Evolutionary conservation across 306 rosid species (phyloP), one percentile per base, ranked within the genome.

Genomic region (Dalbergia cultrata): DNA sequence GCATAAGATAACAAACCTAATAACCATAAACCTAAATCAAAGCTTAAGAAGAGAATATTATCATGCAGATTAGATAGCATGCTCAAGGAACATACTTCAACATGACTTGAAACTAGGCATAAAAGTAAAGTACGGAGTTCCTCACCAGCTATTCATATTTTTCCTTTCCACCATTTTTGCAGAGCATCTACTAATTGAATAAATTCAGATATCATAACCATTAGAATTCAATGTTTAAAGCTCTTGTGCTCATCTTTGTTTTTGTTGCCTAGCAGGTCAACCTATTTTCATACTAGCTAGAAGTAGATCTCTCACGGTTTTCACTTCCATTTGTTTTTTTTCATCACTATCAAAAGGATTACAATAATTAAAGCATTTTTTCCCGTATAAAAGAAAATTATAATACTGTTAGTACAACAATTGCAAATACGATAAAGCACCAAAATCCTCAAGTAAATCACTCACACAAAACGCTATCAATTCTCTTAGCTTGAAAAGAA

Each of bases 141-240:
- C 67, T 39, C 66, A 37, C n/a, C 45, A 44, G 44, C 75, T 50
- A 45, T 75, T 56, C 76, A 58, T 31, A 70, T 61, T 76, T 76
- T 76, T 62, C 43, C 54, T 26, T 0, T 33, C 52, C 78, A 61
- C 3, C 4, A 44, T 1, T 34, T 76, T 7, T 26, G 77, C 69
- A 52, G n/a, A 44, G 62, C 76, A 69, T 58, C 70, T 79, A 18
- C 56, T 39, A 58, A 21, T 66, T 81, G 61, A 68, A 81, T 44
- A 61, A 8, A 54, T 37, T 37, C 37, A 50, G 34, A 31, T 52
- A 72, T 52, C 22, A 54, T 26, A 72, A 80, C 26, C 68, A 63
- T 22, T 52, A 62, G 44, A 13, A 63, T 65, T 65, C 70, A 31
- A 50, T 6, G 45, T 50, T 52, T 26, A 1, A 50, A 47, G 73